These are phyloP conservation scores for Kappamyces sp. DNA, from an alignment of 192 early-diverging fungal species.

Conservation along the genomic window DNA sequence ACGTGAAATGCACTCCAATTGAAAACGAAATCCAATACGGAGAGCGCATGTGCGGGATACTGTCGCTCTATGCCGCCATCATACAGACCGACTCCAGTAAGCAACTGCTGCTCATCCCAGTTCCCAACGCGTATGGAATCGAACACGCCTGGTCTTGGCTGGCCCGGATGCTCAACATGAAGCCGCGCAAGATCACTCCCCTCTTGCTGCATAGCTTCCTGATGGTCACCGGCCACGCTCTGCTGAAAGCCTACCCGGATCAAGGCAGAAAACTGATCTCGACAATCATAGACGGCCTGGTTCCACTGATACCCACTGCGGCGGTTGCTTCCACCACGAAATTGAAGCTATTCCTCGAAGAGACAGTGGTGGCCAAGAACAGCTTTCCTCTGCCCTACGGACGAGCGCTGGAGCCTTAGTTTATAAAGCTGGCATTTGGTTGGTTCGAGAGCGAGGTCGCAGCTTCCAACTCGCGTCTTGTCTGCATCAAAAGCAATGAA, in stretches of 20 bases:
- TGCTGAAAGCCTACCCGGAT: constrained; percentile 31
- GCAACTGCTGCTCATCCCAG: constrained; percentile 19
- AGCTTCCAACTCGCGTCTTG: no score
- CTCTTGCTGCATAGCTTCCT: constrained; percentile 55
- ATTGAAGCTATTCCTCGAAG: constrained; percentile 39
- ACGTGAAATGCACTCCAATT: constrained; percentile 25
- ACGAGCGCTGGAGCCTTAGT: background rate
- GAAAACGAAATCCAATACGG: constrained; percentile 60
- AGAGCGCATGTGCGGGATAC: constrained; percentile 57
- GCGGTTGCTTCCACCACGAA: constrained; percentile 26
- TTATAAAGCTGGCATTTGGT: constrained; percentile 3
- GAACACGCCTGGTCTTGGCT: constrained; percentile 68
- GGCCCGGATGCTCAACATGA: constrained; percentile 60
- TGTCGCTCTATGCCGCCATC: constrained; percentile 66
- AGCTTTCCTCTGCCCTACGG: constrained; percentile 13
- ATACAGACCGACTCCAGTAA: constrained; percentile 47
- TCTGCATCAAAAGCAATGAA: background rate
- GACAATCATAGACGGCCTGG: constrained; percentile 24
- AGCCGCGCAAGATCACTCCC: constrained; percentile 60
- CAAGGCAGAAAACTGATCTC: constrained; percentile 42
- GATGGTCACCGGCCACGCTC: constrained; percentile 41
- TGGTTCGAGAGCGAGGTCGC: background rate
- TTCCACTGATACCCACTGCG: constrained; percentile 29
- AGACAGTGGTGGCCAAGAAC: constrained; percentile 20
- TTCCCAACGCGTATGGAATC: constrained; percentile 42